Percentiles rank a stretch among this genome's conserved stretches.
Conservation (phyloP, 176 grass and related monocot species). For the Eremochloa ophiuroides region DNA sequence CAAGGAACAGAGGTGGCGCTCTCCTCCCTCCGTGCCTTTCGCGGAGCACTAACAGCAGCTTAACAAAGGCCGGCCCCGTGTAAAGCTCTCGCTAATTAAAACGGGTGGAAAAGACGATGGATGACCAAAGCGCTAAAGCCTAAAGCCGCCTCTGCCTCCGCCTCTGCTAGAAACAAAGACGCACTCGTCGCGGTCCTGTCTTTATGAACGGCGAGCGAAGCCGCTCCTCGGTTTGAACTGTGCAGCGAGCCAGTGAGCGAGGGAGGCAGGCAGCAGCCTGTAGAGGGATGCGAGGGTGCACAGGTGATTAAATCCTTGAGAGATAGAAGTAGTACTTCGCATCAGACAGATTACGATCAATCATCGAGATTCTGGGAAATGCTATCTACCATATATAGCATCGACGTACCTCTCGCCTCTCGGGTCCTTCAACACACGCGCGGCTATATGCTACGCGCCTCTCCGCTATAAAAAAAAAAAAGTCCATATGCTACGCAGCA, state of each 20-base stretch:
- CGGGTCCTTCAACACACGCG: neutral
- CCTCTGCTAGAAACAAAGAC: constrained; percentile 2
- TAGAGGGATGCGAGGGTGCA: neutral
- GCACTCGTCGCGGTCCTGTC: neutral
- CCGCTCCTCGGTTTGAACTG: constrained; percentile 15
- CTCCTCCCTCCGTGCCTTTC: neutral
- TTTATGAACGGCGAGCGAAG: neutral
- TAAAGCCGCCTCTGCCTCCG: neutral
- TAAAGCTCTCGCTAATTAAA: constrained; percentile 1
- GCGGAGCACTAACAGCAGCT: neutral
- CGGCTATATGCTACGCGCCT: too few relatives aligned
- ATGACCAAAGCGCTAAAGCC: constrained; percentile 39
- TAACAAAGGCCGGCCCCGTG: neutral
- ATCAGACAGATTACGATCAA: neutral
- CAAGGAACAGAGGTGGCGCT: neutral
- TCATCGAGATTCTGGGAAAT: neutral
- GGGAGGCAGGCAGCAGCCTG: neutral
- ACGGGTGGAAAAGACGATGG: constrained; percentile 13
- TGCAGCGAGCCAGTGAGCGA: too few relatives aligned
- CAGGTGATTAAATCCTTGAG: neutral
- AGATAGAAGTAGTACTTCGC: neutral
- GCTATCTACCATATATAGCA: neutral
- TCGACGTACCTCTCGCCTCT: too few relatives aligned
- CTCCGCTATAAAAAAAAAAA: too few relatives aligned
- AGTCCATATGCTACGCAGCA: too few relatives aligned